Conservation (phyloP, 441 rosid species). For the Croton laevigatus region DNA sequence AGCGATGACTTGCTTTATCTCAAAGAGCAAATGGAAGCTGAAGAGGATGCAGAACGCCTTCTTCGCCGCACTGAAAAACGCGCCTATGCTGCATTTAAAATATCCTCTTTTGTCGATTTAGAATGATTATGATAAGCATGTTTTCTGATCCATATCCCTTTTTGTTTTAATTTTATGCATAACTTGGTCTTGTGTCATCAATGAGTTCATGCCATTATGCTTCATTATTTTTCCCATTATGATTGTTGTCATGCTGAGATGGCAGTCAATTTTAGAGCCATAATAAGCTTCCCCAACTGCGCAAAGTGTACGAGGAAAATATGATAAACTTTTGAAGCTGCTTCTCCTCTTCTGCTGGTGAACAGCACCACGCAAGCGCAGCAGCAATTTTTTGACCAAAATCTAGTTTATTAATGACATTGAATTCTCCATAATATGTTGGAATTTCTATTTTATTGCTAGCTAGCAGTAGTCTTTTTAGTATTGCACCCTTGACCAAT, state of each 20-base stretch:
- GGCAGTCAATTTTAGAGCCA: background rate
- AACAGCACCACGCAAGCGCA: background rate
- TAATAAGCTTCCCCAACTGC: background rate
- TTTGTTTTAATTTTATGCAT: no score
- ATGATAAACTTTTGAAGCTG: background rate
- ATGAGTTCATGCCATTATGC: background rate
- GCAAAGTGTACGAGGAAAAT: background rate
- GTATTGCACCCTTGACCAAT: slow-evolving; percentile 44
- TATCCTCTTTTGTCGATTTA: slow-evolving; percentile 46
- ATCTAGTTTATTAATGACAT: background rate
- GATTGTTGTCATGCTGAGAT: background rate
- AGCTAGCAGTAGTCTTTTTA: background rate
- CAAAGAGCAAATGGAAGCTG: slow-evolving; percentile 99
- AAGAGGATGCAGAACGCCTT: slow-evolving; percentile 96
- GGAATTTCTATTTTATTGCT: background rate
- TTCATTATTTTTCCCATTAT: background rate
- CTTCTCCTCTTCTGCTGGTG: background rate
- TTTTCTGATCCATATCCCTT: no score
- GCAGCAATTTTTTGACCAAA: background rate
- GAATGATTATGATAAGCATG: no score
- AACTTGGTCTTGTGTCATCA: background rate
- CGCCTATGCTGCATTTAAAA: slow-evolving; percentile 97
- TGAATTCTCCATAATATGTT: no score
- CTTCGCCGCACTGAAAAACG: slow-evolving; percentile 91
- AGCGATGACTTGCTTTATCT: slow-evolving; percentile 96